These are phyloP conservation scores for Furcasterigmium sp. DNA, from an alignment of 2,329 filamentous ascomycete genomes.

Conservation along the genomic window DNA sequence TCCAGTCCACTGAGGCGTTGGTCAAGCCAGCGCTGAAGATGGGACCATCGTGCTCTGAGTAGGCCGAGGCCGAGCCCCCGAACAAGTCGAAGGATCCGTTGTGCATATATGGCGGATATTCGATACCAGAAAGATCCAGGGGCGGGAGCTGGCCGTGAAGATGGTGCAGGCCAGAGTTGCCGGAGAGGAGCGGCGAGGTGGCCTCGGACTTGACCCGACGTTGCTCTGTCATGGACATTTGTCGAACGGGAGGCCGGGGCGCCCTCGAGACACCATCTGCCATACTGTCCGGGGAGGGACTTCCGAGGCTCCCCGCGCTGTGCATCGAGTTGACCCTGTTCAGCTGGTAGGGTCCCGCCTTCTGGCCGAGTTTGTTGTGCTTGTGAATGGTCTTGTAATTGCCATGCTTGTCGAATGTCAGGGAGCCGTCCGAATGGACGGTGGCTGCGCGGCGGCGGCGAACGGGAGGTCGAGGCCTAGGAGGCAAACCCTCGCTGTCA, in stretches of 20 bases:
- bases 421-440: slow-evolving; percentile 52
- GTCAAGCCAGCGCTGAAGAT: slow-evolving; percentile 59
- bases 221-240: slow-evolving; percentile 36
- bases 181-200: slow-evolving; percentile 51
- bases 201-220: slow-evolving; percentile 57
- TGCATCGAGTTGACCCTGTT: slow-evolving; percentile 54
- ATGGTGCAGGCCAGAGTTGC: slow-evolving; percentile 42
- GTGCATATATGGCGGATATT: slow-evolving; percentile 43
- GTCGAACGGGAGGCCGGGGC: slow-evolving; percentile 26
- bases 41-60: slow-evolving; percentile 48
- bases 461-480: slow-evolving; percentile 33
- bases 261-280: slow-evolving; percentile 32
- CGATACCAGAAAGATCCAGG: slow-evolving; percentile 52
- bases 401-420: slow-evolving; percentile 58
- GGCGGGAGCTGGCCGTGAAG: slow-evolving; percentile 49
- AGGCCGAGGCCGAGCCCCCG: slow-evolving; percentile 34
- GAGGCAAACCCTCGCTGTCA: slow-evolving; percentile 35
- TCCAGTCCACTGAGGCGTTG: slow-evolving; percentile 38
- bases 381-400: slow-evolving; percentile 60
- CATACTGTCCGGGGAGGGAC: slow-evolving; percentile 37
- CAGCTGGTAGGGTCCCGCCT: slow-evolving; percentile 57
- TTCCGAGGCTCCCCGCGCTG: slow-evolving; percentile 43
- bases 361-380: slow-evolving; percentile 55
- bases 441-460: slow-evolving; percentile 57
- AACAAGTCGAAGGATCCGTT: slow-evolving; percentile 48